phyloP scores from a whole-genome alignment of 306 rosid genomes.

The Cicer chorassanicum region DNA sequence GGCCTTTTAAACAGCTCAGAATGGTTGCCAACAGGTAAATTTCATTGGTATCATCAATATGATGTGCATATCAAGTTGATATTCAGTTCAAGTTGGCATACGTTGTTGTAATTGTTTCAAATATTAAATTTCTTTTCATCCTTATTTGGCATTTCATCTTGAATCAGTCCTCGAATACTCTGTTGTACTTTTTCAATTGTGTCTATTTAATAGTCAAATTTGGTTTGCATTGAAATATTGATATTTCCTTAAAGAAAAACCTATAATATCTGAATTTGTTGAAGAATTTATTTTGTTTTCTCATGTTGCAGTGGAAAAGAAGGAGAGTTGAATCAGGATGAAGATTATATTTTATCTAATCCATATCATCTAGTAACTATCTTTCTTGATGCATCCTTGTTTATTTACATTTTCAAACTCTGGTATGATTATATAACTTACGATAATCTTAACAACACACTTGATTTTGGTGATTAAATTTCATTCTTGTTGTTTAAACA shows the following conservation, averaged over 20 bases:
- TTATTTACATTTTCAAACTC: constrained; percentile 18
- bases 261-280: constrained; percentile 24
- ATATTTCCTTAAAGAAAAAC: constrained; percentile 34
- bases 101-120: constrained; percentile 13
- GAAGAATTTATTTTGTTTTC: constrained; percentile 32
- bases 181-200: constrained; percentile 8
- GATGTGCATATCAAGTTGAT: constrained; percentile 34
- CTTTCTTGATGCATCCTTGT: constrained; percentile 28
- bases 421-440: constrained; percentile 24
- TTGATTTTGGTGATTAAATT: constrained; percentile 24
- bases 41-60: constrained; percentile 34
- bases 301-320: constrained; percentile 79
- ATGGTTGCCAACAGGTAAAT: constrained; percentile 87
- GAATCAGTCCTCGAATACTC: constrained; percentile 29
- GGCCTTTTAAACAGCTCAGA: constrained; percentile 98
- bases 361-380: constrained; percentile 86
- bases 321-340: constrained; percentile 74
- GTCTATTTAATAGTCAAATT: constrained; percentile 32
- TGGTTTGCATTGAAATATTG: constrained; percentile 28
- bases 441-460: neutral
- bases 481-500: neutral
- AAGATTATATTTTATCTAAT: constrained; percentile 78
- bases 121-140: constrained; percentile 15
- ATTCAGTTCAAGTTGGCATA: constrained; percentile 13
- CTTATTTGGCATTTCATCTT: constrained; percentile 21